A percentile compares a stretch with the other conserved stretches of the same genome.
These are phyloP conservation scores for Phytophthora uliginosa DNA, from an alignment of 352 stramenopile genomes.

Conservation along the genomic window DNA sequence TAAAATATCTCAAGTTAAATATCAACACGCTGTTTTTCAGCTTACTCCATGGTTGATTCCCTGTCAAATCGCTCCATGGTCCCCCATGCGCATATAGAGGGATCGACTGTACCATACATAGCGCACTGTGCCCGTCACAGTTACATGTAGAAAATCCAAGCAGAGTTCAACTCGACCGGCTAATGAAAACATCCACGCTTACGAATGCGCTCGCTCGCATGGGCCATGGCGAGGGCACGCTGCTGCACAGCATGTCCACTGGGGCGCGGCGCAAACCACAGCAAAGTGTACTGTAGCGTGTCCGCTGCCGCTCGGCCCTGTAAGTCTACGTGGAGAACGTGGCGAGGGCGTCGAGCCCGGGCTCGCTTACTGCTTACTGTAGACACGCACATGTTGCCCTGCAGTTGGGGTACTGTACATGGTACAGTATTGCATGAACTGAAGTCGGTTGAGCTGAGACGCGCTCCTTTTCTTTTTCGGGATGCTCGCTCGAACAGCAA, in stretches of 20 bases:
- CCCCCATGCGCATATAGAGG: too few relatives aligned
- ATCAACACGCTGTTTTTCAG: too few relatives aligned
- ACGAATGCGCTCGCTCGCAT: conserved; percentile 9
- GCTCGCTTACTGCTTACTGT: too few relatives aligned
- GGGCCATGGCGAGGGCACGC: conserved; percentile 6
- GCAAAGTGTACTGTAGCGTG: background rate
- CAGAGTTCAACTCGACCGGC: conserved; percentile 18
- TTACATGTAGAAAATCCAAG: conserved; percentile 30
- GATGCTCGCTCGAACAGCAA: conserved; percentile 37
- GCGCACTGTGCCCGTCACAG: conserved; percentile 27
- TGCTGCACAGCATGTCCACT: conserved; percentile 7
- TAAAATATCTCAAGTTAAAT: too few relatives aligned
- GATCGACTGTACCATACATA: background rate
- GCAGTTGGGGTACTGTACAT: too few relatives aligned
- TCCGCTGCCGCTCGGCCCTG: background rate
- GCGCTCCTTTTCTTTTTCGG: background rate
- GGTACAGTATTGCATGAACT: background rate
- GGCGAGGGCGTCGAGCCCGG: too few relatives aligned
- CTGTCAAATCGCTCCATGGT: too few relatives aligned
- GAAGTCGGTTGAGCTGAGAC: background rate
- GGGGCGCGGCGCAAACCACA: background rate
- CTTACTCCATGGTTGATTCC: too few relatives aligned
- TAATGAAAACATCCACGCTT: conserved; percentile 31
- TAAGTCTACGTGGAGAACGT: background rate
- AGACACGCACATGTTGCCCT: too few relatives aligned